Percentiles rank a stretch among this genome's conserved stretches.
Conservation (phyloP, 2,329 filamentous ascomycete genomes). For the Aspergillus sp. region DNA sequence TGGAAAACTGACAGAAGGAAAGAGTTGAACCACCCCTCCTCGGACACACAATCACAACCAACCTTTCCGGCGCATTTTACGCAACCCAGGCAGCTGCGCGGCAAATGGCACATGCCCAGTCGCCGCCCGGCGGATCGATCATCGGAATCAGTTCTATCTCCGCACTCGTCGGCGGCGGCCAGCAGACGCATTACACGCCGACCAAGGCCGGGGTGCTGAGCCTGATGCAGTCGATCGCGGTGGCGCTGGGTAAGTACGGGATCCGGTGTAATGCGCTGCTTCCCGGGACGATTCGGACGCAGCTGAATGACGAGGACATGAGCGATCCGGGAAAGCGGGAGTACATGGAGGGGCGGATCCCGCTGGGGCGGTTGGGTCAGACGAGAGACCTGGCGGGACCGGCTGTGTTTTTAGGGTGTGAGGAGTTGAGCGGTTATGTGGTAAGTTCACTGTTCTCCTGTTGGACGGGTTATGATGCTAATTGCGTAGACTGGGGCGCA, state of each 20-base stretch:
- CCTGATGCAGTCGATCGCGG: constrained; percentile 74
- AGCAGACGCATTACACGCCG: constrained; percentile 77
- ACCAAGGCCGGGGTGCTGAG: constrained; percentile 76
- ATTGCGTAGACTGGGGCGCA: constrained; percentile 58
- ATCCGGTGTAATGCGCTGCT: constrained; percentile 78
- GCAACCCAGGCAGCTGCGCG: constrained; percentile 73
- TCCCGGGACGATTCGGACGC: constrained; percentile 73
- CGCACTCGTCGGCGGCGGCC: constrained; percentile 53
- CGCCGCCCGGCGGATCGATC: constrained; percentile 64
- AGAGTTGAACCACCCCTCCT: constrained; percentile 62
- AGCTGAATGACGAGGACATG: constrained; percentile 75
- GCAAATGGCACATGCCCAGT: constrained; percentile 68
- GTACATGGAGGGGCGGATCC: constrained; percentile 76
- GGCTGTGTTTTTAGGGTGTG: constrained; percentile 74
- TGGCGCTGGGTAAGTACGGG: constrained; percentile 63
- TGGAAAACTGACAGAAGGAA: no score
- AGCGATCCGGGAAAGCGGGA: constrained; percentile 59
- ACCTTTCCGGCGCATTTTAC: constrained; percentile 83
- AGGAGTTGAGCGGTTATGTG: constrained; percentile 69
- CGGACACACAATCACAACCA: constrained; percentile 62
- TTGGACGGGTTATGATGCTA: background rate
- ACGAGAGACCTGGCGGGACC: constrained; percentile 71
- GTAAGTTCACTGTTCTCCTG: constrained; percentile 22
- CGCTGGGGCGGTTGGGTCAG: constrained; percentile 63
- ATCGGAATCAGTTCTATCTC: constrained; percentile 41